Conservation (phyloP, 257 asterid species). For the Solanum gracilifrons region DNA sequence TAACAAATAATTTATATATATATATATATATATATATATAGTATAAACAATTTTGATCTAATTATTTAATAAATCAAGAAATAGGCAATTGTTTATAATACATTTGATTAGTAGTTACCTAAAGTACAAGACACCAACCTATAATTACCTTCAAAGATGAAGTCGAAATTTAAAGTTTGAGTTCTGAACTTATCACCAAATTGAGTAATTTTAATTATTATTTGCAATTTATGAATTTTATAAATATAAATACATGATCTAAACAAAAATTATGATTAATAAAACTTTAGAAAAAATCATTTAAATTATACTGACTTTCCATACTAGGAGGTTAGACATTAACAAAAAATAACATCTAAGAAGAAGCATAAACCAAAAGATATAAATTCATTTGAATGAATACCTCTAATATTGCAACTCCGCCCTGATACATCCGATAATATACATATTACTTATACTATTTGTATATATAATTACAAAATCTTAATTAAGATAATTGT, state of each 20-base stretch:
- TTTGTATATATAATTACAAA: neutral
- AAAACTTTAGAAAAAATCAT: neutral
- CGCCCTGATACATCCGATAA: neutral
- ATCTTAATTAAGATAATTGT: neutral
- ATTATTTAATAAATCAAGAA: no score
- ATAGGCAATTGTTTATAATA: neutral
- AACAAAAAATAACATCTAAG: neutral
- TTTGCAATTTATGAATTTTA: no score
- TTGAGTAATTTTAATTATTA: no score
- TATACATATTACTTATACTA: no score
- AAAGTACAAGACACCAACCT: neutral
- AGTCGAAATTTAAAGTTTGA: neutral
- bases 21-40: neutral
- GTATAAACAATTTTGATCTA: neutral
- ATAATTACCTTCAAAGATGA: neutral
- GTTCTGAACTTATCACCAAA: neutral
- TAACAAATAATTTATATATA: neutral
- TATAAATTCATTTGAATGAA: no score
- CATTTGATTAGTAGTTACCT: neutral
- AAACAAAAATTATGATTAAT: no score
- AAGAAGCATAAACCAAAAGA: no score
- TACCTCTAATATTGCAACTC: no score
- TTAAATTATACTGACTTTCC: neutral
- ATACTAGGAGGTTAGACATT: neutral
- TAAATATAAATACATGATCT: no score